These are phyloP conservation scores for Pestalotiopsis fici DNA, from an alignment of 2,329 filamentous ascomycete genomes.

Conservation along the genomic window DNA sequence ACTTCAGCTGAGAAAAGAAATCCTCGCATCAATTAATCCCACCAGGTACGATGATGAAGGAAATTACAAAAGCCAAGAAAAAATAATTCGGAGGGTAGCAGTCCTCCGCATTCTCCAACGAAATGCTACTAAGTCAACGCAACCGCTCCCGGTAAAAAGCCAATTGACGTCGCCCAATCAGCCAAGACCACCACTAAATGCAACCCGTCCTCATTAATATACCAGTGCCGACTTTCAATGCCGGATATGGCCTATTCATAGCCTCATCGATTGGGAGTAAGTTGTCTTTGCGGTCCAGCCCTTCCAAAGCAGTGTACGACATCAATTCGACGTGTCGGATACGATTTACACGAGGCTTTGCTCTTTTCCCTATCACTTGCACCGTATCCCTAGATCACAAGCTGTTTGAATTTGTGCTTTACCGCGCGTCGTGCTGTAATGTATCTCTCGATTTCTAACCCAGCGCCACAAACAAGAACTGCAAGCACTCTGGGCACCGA, in stretches of 20 bases:
- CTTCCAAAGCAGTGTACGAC: not conserved
- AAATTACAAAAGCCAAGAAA: not conserved
- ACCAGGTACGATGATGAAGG: too few species aligned
- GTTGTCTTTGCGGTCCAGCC: not conserved
- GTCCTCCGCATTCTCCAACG: not conserved
- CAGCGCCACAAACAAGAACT: conserved; percentile 48
- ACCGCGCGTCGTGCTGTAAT: conserved; percentile 15
- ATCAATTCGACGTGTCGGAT: too few species aligned
- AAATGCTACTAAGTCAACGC: not conserved
- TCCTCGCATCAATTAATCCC: not conserved
- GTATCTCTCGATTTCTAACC: conserved; percentile 34
- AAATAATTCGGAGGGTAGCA: not conserved
- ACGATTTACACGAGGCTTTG: too few species aligned
- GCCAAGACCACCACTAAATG: not conserved
- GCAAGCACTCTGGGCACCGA: conserved; percentile 43
- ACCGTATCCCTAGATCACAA: too few species aligned
- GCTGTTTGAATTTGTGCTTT: not conserved
- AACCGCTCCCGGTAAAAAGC: not conserved
- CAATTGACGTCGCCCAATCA: not conserved
- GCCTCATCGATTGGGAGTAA: not conserved
- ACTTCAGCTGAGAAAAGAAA: too few species aligned
- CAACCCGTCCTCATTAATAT: not conserved
- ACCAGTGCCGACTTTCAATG: not conserved
- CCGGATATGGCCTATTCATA: not conserved
- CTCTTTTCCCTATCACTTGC: too few species aligned